Evolutionary conservation across 257 asterid species (phyloP).

Genomic region (Linaria vulgaris): DNA sequence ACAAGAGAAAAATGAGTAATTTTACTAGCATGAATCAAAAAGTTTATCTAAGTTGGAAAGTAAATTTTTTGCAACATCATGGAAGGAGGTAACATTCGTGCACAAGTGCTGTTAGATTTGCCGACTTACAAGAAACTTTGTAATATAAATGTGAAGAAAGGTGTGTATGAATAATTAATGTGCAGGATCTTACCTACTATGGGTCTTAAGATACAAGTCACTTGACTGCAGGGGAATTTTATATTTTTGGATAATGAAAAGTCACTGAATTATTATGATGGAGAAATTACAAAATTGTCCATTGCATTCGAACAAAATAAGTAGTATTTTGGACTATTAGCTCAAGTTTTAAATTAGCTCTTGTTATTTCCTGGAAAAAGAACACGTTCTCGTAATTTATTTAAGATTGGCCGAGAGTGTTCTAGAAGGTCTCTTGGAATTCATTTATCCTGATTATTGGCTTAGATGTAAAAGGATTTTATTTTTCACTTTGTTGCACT

Average conservation of each 20-base stretch:
- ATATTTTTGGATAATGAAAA: conserved; percentile 19
- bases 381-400: background rate
- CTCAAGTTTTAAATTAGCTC: background rate
- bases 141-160: conserved; percentile 34
- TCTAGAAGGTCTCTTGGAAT: background rate
- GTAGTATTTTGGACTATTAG: background rate
- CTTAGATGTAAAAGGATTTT: too few relatives aligned
- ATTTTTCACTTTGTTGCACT: too few relatives aligned
- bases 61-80: conserved; percentile 13
- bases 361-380: background rate
- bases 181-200: conserved; percentile 64
- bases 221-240: conserved; percentile 20
- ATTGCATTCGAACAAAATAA: background rate
- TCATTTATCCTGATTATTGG: too few relatives aligned
- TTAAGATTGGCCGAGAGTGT: background rate
- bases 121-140: conserved; percentile 40
- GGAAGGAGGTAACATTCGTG: conserved; percentile 2
- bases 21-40: conserved; percentile 29
- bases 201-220: conserved; percentile 64
- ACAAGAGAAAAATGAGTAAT: conserved; percentile 26
- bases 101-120: conserved; percentile 16
- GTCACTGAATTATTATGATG: conserved; percentile 22
- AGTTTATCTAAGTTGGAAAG: conserved; percentile 7
- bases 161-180: conserved; percentile 25
- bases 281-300: conserved; percentile 10